Evolutionary conservation across 164 flowering plant genomes (phyloP).

Genomic region (Kalanchoe fedtschenkoi): DNA sequence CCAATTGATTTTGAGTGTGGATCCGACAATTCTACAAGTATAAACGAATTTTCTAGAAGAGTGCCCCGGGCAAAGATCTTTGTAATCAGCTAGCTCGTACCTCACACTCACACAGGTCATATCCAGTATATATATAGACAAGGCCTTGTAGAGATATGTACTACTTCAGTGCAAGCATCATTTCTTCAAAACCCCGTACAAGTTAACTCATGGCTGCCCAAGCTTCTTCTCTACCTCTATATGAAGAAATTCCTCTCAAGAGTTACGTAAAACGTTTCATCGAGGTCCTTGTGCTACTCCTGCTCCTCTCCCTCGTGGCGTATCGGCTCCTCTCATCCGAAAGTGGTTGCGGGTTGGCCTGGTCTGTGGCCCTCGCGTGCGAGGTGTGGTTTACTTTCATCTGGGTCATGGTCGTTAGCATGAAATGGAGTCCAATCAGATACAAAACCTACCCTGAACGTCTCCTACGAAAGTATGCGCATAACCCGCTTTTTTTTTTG

Average conservation of each 20-base stretch:
- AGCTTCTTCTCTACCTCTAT: slow-evolving; percentile 13
- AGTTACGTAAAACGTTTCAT: slow-evolving; percentile 15
- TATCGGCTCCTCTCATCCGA: slow-evolving; percentile 19
- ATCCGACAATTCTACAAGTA: too few species aligned
- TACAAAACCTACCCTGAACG: slow-evolving; percentile 26
- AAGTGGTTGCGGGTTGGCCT: slow-evolving; percentile 7
- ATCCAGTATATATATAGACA: too few species aligned
- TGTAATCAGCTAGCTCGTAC: too few species aligned
- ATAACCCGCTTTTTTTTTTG: too few species aligned
- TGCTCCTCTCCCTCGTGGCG: slow-evolving; percentile 26
- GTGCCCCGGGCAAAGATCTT: too few species aligned
- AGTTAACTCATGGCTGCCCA: slow-evolving; percentile 18
- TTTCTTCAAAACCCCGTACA: too few species aligned
- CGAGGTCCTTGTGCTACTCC: slow-evolving; percentile 17
- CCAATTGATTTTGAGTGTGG: too few species aligned
- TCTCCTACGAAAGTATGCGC: slow-evolving; percentile 23
- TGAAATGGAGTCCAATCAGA: slow-evolving; percentile 23
- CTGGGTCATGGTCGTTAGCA: slow-evolving; percentile 17
- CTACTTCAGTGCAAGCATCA: too few species aligned
- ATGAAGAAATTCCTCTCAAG: slow-evolving; percentile 14
- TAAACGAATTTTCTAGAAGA: too few species aligned
- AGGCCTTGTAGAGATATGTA: too few species aligned
- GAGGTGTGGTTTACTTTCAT: slow-evolving; percentile 32
- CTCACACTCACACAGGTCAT: too few species aligned
- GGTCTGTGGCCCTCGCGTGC: slow-evolving; percentile 26